Evolutionary conservation across 179 eudicot species (phyloP).

Genomic region (Beta corolliflora): DNA sequence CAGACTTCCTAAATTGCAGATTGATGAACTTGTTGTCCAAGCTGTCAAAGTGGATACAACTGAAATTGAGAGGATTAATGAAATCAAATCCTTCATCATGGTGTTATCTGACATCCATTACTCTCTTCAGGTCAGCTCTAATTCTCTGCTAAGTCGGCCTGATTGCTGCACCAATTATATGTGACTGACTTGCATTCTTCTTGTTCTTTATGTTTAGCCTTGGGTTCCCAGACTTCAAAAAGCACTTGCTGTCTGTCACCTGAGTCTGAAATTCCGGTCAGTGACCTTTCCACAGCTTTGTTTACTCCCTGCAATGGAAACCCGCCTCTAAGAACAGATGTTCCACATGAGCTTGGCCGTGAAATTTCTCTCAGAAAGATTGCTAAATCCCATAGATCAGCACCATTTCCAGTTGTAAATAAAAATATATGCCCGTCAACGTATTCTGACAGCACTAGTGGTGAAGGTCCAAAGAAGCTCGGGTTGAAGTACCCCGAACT

Average conservation of each 20-base stretch:
- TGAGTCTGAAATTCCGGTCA: constrained; percentile 36
- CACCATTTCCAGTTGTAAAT: too few relatives aligned
- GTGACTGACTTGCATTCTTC: not conserved
- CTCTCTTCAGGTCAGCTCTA: constrained; percentile 59
- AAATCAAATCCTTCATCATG: constrained; percentile 61
- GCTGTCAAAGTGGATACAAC: constrained; percentile 49
- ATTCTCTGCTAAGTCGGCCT: constrained; percentile 4
- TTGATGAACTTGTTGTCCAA: constrained; percentile 85
- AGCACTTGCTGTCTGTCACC: constrained; percentile 37
- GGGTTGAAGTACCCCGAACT: too few relatives aligned
- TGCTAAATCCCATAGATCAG: too few relatives aligned
- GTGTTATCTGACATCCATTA: constrained; percentile 55
- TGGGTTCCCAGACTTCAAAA: constrained; percentile 72
- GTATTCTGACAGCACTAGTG: too few relatives aligned
- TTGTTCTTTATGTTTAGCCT: constrained; percentile 53
- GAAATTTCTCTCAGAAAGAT: constrained; percentile 29
- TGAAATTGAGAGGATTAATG: constrained; percentile 40
- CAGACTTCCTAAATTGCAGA: constrained; percentile 43
- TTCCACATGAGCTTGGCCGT: constrained; percentile 58
- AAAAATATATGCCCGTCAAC: constrained; percentile 6
- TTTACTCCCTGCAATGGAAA: constrained; percentile 66
- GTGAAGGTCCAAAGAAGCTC: too few relatives aligned
- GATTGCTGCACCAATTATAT: not conserved
- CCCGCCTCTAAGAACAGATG: constrained; percentile 74
- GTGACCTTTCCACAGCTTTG: constrained; percentile 34